A percentile compares a stretch with the other conserved stretches of the same genome.
phyloP scores from a whole-genome alignment of 2,329 filamentous ascomycete genomes.

The Magnaporthiopsis rhizophila region DNA sequence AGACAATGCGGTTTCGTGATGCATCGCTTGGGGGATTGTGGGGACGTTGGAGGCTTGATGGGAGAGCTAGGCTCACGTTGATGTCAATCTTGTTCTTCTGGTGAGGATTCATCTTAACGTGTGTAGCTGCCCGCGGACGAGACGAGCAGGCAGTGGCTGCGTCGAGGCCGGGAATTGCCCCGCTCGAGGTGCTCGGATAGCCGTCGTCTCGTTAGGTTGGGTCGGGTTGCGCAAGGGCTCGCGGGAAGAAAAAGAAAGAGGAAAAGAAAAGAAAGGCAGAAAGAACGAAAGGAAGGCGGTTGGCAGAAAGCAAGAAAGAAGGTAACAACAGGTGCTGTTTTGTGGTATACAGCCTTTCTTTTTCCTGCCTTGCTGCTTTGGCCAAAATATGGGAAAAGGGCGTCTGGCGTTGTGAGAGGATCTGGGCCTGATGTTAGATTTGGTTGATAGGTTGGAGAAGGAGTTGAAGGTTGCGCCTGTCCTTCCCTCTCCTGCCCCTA shows the following conservation, averaged over 20 bases:
- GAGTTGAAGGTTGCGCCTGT: background rate
- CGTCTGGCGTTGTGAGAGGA: background rate
- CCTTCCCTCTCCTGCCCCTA: background rate
- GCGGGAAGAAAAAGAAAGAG: background rate
- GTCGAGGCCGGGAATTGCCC: background rate
- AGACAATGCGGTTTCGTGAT: background rate
- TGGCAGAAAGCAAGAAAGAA: background rate
- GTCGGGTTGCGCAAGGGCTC: background rate
- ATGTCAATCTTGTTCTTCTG: slow-evolving; percentile 99
- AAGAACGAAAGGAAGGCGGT: background rate
- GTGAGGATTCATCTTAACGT: slow-evolving; percentile 74
- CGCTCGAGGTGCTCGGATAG: background rate
- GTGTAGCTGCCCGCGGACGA: background rate
- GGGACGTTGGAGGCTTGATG: too few species aligned
- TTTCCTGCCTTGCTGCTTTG: background rate
- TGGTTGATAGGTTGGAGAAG: background rate
- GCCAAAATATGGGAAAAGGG: background rate
- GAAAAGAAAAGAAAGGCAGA: background rate
- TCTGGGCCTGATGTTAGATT: background rate
- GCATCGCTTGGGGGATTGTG: background rate
- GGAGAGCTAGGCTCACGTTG: slow-evolving; percentile 58
- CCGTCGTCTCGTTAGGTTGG: background rate
- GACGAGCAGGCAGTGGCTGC: background rate
- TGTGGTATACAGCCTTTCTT: background rate
- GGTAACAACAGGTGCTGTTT: background rate